phyloP scores from a whole-genome alignment of 768 basidiomycete genomes.

The Sarcomyxa edulis region DNA sequence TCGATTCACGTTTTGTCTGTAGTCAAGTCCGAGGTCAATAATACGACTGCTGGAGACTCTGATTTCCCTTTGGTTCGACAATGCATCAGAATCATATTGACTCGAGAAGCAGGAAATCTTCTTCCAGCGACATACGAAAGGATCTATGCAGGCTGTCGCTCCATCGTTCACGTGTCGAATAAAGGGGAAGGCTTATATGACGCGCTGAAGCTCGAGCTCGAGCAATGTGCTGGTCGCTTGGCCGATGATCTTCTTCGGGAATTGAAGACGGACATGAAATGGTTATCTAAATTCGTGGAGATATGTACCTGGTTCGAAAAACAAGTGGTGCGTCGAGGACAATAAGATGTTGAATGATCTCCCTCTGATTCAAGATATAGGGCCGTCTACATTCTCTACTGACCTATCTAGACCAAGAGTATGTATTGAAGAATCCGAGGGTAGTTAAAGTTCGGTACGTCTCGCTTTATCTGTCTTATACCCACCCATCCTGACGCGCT shows the following conservation, averaged over 20 bases:
- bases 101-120: conserved; percentile 22
- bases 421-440: conserved; percentile 37
- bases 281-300: conserved; percentile 54
- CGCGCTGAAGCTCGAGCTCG: conserved; percentile 52
- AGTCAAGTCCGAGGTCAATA: too few species aligned
- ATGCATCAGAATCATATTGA: conserved; percentile 37
- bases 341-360: too few species aligned
- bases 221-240: conserved; percentile 42
- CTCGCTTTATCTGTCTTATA: not conserved
- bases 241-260: conserved; percentile 27
- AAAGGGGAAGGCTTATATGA: conserved; percentile 57
- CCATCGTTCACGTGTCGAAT: conserved; percentile 45
- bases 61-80: conserved; percentile 25
- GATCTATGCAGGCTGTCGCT: conserved; percentile 53
- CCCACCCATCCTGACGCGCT: conserved; percentile 11
- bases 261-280: conserved; percentile 32
- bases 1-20: conserved; percentile 1
- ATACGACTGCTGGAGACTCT: conserved; percentile 12
- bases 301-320: conserved; percentile 60
- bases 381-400: conserved; percentile 55
- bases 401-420: conserved; percentile 68
- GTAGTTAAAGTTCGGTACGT: conserved; percentile 42
- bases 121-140: conserved; percentile 48
- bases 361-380: conserved; percentile 26
- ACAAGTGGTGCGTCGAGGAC: conserved; percentile 49